Base-by-base conservation (phyloP, 106 monocot genomes). In the Acorus calamus region DNA sequence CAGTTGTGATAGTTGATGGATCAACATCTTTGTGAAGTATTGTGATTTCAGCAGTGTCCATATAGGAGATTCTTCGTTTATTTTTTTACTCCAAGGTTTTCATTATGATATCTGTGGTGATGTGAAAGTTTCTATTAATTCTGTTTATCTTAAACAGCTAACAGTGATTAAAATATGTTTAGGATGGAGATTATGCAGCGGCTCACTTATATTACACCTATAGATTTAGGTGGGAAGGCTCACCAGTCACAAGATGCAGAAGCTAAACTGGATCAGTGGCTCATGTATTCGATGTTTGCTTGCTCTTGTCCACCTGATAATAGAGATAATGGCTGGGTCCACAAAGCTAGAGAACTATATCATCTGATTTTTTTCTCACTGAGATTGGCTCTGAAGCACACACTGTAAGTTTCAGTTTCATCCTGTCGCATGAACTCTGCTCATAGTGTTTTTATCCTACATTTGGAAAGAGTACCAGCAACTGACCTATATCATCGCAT, bases 251-350 rank as follows among this genome's bases (percentile, higher is more conserved):
- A 73, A 73, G 98, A 98, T 71, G 64, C 74, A 42, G 98, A 98
- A 65, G 81, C 59, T 69, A 98, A 98, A 69, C 68, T 83, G 12
- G 98, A 98, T 57, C 98, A 98, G 51, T 98, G 98, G 98, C 56
- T 92, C 47, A 91, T 92, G 80, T 98, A 92, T 79, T 79, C 92
- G 1, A 92, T 88, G 83, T 98, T 98, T 83, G 83, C 85, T 58
- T 98, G 98, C 71, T 85, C 98, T 44, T 92, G 85, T 56, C 88
- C 88, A 60, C 85, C 92, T 60, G 88, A 88, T 79, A 79, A 42
- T 67, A 88, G 81, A 76, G 92, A 83, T 64, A 82, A 86, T 65
- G 76, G 80, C 50, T 67, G 66, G 57, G 56, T 83, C 56, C 65
- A 64, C 52, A 72, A 71, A 49, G 75, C 84, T 52, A 98, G 81